Conservation (phyloP, 768 basidiomycete species). For the Leccinum rimulosum region DNA sequence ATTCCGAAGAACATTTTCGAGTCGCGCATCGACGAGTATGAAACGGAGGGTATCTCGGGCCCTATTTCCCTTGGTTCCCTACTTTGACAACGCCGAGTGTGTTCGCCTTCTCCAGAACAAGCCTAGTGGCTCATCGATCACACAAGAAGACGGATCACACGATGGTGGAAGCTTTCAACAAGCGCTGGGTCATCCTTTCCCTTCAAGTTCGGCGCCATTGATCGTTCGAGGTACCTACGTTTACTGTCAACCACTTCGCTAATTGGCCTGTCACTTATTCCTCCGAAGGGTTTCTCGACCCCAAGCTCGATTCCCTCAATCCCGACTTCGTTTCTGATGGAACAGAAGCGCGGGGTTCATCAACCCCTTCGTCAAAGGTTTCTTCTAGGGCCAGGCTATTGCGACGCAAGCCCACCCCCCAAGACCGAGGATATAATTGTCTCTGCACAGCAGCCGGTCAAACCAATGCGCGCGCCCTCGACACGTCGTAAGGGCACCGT, state of each 20-base stretch:
- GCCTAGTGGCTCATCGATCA: slow-evolving; percentile 80
- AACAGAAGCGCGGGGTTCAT: slow-evolving; percentile 70
- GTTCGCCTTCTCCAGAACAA: slow-evolving; percentile 76
- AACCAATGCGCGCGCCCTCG: slow-evolving; percentile 92
- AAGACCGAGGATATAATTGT: slow-evolving; percentile 94
- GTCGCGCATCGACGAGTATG: no score
- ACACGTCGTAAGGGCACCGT: slow-evolving; percentile 78
- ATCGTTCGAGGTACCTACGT: slow-evolving; percentile 81
- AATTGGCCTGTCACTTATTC: slow-evolving; percentile 92
- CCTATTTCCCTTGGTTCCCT: no score
- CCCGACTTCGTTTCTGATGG: slow-evolving; percentile 86
- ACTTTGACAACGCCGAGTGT: no score
- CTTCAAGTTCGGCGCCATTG: slow-evolving; percentile 78
- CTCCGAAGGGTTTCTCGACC: slow-evolving; percentile 83
- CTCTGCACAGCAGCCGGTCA: slow-evolving; percentile 87
- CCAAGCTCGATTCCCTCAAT: slow-evolving; percentile 86
- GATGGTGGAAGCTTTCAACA: slow-evolving; percentile 92
- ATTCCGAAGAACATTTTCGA: slow-evolving; percentile 80
- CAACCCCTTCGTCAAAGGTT: slow-evolving; percentile 88
- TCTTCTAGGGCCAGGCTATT: slow-evolving; percentile 87
- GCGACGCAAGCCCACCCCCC: slow-evolving; percentile 86
- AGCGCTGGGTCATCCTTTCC: slow-evolving; percentile 82
- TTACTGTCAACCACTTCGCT: slow-evolving; percentile 84
- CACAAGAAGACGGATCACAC: slow-evolving; percentile 91
- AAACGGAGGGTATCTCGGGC: no score